Conservation (phyloP, 345 rosid genomes). For the Erysimum cheiranthoides region DNA sequence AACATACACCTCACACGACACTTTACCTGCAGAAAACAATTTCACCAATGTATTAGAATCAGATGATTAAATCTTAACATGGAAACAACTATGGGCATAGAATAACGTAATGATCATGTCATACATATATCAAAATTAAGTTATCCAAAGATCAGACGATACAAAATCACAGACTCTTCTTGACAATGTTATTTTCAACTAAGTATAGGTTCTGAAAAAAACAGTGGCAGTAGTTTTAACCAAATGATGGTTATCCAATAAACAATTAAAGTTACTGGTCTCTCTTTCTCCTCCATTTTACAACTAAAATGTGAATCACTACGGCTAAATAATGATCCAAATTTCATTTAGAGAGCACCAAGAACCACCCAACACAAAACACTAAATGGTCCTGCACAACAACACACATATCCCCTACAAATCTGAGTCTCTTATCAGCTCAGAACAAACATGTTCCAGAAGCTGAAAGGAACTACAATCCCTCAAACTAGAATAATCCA, state of each 20-base stretch:
- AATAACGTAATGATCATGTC: neutral
- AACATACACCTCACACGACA: conserved; percentile 76
- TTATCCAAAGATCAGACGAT: neutral
- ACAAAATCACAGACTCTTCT: conserved; percentile 6
- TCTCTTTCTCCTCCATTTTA: neutral
- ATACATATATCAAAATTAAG: neutral
- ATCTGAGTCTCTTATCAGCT: neutral
- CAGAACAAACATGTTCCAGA: conserved; percentile 9
- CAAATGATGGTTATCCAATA: neutral
- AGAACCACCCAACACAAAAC: neutral
- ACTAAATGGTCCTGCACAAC: neutral
- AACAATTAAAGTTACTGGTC: neutral
- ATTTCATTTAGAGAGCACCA: neutral
- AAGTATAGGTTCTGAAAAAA: neutral
- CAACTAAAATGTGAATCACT: neutral
- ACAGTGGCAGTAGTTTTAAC: neutral
- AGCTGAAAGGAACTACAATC: conserved; percentile 3
- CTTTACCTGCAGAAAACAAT: conserved; percentile 57
- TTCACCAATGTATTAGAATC: conserved; percentile 4
- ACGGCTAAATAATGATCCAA: neutral
- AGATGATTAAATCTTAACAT: neutral
- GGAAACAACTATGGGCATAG: neutral
- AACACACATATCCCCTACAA: neutral
- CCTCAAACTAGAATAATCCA: neutral
- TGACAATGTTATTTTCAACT: conserved; percentile 4